Conservation (phyloP, 768 basidiomycete genomes). For the Tephrocybe rancida region DNA sequence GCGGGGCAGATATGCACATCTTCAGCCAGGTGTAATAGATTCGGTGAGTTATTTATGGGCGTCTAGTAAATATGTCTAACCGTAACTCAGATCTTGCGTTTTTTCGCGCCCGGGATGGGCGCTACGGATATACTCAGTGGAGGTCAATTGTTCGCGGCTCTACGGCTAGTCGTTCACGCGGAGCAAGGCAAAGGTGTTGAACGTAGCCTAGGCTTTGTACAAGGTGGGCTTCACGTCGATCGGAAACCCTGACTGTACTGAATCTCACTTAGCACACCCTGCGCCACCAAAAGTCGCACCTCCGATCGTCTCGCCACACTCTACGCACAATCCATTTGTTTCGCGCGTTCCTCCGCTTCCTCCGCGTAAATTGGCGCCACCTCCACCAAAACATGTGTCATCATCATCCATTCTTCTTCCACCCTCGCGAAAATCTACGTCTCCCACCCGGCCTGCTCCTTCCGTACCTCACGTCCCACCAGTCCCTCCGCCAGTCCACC, state of each 20-base stretch:
- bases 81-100: conserved; percentile 55
- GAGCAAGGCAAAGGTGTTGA: conserved; percentile 65
- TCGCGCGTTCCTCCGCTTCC: conserved; percentile 48
- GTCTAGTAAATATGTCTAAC: not conserved
- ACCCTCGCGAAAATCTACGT: conserved; percentile 20
- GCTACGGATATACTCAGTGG: conserved; percentile 58
- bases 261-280: conserved; percentile 19
- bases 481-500: conserved; percentile 26
- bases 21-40: conserved; percentile 59
- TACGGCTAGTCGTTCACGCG: conserved; percentile 67
- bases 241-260: not conserved
- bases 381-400: conserved; percentile 39
- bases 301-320: conserved; percentile 15
- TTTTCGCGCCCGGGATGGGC: conserved; percentile 60
- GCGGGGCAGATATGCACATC: conserved; percentile 63
- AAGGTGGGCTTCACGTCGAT: conserved; percentile 49
- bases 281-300: conserved; percentile 16
- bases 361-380: conserved; percentile 46
- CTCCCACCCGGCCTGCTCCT: conserved; percentile 15
- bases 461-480: conserved; percentile 14
- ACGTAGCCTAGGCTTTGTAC: conserved; percentile 69
- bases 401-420: conserved; percentile 20
- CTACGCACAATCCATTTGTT: conserved; percentile 44
- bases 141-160: conserved; percentile 77
- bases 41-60: conserved; percentile 34